phyloP scores from a whole-genome alignment of 2,329 filamentous ascomycete species.

The Nemania sp. region DNA sequence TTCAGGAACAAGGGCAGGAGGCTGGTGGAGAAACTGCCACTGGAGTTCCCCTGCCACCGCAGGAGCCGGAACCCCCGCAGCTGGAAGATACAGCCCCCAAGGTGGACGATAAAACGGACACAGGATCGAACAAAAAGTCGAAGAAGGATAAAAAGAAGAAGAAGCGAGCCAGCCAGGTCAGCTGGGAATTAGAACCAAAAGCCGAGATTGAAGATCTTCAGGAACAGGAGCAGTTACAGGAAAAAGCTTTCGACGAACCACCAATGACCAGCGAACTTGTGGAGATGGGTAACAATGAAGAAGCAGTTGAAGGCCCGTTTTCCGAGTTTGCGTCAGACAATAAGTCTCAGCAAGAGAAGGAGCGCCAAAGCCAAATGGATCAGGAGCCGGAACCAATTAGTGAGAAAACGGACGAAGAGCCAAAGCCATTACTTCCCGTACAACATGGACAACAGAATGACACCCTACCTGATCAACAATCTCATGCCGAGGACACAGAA shows the following conservation, averaged over 20 bases:
- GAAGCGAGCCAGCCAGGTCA: constrained; percentile 35
- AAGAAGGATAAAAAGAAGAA: constrained; percentile 48
- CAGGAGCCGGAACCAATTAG: constrained; percentile 20
- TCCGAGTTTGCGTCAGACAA: constrained; percentile 18
- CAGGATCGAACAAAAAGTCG: constrained; percentile 37
- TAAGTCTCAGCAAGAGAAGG: constrained; percentile 1
- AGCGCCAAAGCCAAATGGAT: constrained; percentile 22
- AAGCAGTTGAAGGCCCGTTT: constrained; percentile 16
- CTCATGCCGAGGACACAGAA: constrained; percentile 27
- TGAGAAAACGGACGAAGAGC: constrained; percentile 15
- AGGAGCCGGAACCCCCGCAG: constrained; percentile 15
- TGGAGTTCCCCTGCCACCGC: background rate
- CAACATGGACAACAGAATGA: constrained; percentile 22
- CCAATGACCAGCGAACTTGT: constrained; percentile 18
- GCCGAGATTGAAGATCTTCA: constrained; percentile 29
- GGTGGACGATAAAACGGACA: constrained; percentile 27
- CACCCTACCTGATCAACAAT: constrained; percentile 25
- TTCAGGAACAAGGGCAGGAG: constrained; percentile 5
- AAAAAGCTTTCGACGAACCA: constrained; percentile 22
- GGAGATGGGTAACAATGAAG: constrained; percentile 14
- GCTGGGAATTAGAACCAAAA: constrained; percentile 32
- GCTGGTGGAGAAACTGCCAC: background rate
- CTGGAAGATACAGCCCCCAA: constrained; percentile 20
- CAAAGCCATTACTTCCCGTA: constrained; percentile 9
- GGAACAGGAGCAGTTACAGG: constrained; percentile 25